Base-by-base conservation (phyloP, 2,329 filamentous ascomycete species). In the Pseudogymnoascus verrucosus region DNA sequence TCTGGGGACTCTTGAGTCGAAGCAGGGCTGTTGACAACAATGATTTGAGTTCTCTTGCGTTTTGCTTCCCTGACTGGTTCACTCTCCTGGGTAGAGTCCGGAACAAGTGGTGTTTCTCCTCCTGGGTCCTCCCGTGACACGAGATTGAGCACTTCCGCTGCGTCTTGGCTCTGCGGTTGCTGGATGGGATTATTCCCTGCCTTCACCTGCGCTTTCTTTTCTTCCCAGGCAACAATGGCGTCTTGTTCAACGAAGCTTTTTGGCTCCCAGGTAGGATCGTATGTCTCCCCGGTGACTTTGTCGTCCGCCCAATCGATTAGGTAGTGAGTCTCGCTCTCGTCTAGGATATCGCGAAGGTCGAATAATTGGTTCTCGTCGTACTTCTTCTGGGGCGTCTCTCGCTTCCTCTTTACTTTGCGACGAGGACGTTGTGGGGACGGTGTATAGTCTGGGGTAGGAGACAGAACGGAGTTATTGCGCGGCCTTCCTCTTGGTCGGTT, bases 231-330 rank as follows among this genome's bases (percentile, higher is more conserved):
- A 64, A 60, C 61, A 62, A 61, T 19, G 11, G 44, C 59, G 39
- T 44, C 61, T 21, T 39, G 23, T 39, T 60, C 44, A 47, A 57
- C 47, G 11, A 21, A 19, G 5, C 14, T 61, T 28, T 65, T 64
- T 67, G 72, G 67, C 71, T 72, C 83, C 85, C 85, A 87, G 59
- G 74, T 80, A 8, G 79, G 79, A 2, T 73, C 63, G 69, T 79
- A 86, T 1, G 66, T 65, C 65, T 79, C 70, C 16, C 80, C 82
- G 40, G 81, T 83, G 1, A 68, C 65, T n/a, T 77, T 73, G 68
- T 85, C 74, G 64, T 81, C 78, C 59, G 77, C 78, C 85, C 85
- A 87, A 69, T 85, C 79, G 62, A 87, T 78, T 2, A 77, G 70
- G 67, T 85, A 88, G n/a, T 76, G 66, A 10, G 70, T 70, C 23